These are phyloP conservation scores for Bryum argenteum DNA, from an alignment of 225 moss, liverwort and hornwort species.

Conservation along the genomic window DNA sequence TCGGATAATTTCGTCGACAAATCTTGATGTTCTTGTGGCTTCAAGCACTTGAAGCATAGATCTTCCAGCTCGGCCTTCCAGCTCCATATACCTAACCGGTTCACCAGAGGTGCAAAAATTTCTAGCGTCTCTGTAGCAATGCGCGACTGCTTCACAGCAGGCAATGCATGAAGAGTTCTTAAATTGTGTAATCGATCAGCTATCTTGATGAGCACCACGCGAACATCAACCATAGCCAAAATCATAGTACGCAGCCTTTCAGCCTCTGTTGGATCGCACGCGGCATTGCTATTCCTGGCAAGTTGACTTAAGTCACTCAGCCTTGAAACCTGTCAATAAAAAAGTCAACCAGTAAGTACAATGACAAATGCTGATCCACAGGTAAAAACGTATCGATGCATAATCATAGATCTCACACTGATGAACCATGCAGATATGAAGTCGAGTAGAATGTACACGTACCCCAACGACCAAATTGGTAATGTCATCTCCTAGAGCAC, in stretches of 20 bases:
- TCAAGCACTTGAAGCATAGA: conserved; percentile 76
- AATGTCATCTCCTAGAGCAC: conserved; percentile 68
- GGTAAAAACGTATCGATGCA: neutral
- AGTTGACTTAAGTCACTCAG: conserved; percentile 80
- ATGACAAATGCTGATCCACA: neutral
- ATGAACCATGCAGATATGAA: neutral
- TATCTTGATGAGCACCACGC: conserved; percentile 88
- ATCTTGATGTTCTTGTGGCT: conserved; percentile 65
- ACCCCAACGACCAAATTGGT: conserved; percentile 75
- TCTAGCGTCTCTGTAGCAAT: conserved; percentile 82
- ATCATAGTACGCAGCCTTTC: conserved; percentile 85
- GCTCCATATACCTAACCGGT: conserved; percentile 90
- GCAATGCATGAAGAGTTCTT: conserved; percentile 75
- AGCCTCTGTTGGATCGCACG: conserved; percentile 65
- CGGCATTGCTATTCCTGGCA: conserved; percentile 68
- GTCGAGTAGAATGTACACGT: neutral
- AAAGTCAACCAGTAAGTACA: neutral
- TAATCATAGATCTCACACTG: neutral
- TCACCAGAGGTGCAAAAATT: conserved; percentile 83
- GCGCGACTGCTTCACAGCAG: conserved; percentile 60
- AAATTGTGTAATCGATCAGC: conserved; percentile 90
- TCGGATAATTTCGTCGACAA: conserved; percentile 58
- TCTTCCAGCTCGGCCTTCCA: conserved; percentile 99
- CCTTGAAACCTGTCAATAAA: conserved; percentile 70
- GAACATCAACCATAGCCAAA: conserved; percentile 86